Percentiles rank a stretch among this genome's conserved stretches.
These are phyloP conservation scores for Arctium minus DNA, from an alignment of 129 eudicot genomes.

Conservation along the genomic window DNA sequence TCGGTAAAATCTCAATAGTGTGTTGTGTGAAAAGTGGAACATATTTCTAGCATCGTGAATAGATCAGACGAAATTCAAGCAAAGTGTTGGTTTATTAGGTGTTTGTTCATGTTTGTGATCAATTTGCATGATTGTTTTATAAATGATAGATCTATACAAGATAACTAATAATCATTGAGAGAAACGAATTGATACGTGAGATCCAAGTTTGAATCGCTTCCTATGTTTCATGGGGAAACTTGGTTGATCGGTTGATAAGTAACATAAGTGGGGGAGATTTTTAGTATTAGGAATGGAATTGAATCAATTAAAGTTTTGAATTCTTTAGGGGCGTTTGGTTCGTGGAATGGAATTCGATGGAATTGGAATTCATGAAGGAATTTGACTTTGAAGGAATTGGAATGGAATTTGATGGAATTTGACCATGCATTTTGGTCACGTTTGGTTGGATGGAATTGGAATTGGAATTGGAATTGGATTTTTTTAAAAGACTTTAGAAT, in stretches of 20 bases:
- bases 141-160: background rate
- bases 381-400: too few relatives aligned
- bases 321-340: too few relatives aligned
- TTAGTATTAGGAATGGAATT: too few relatives aligned
- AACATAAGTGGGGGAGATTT: background rate
- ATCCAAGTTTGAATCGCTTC: background rate
- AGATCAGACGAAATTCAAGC: background rate
- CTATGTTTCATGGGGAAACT: background rate
- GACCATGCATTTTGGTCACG: too few relatives aligned
- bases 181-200: background rate
- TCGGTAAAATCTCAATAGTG: too few relatives aligned
- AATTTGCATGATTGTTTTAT: background rate
- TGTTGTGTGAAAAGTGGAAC: background rate
- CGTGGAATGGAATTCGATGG: too few relatives aligned
- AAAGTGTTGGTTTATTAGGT: background rate
- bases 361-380: too few relatives aligned
- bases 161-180: background rate
- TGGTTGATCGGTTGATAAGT: background rate
- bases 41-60: conserved; percentile 8
- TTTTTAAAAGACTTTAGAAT: too few relatives aligned
- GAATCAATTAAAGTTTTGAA: too few relatives aligned
- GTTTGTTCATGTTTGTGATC: background rate
- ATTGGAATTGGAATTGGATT: too few relatives aligned
- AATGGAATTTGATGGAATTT: too few relatives aligned
- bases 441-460: too few relatives aligned